Base-by-base conservation (phyloP, 1,284 basidiomycete species). In the Marasmius sp. region DNA sequence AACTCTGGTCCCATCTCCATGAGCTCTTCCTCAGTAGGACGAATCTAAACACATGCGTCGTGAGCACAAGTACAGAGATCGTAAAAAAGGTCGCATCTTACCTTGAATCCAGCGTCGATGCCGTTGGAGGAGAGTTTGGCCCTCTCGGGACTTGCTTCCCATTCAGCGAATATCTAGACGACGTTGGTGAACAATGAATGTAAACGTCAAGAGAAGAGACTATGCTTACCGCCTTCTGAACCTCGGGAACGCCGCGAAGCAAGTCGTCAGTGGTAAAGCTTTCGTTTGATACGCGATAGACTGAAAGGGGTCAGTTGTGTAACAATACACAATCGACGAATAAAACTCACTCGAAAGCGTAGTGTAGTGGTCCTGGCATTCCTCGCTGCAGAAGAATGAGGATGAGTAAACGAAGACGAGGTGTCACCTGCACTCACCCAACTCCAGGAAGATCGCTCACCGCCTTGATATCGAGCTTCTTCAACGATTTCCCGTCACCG, bases 1-100 rank as follows among this genome's bases (percentile, higher is more conserved):
- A 89, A 89, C 65, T 88, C 88, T 18, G 87, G 86, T 18, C 87
- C 87, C 87, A 90, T 89, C 73, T 87, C 85, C 69, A 87, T 87
- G 58, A 89, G 75, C 69, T 91, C 88, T 62, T 80, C 83, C 66
- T 83, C 83, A 0, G 83, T 86, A 0, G 88, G 88, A 37, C 88
- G 86, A 65, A 89, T 86, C 84, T 85, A 64, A 0, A 14, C 0
- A 6, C 22, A 20, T 10, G 53, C 4, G 10, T 37, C 18, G 48
- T 6, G 11, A n/a, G 14, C 10, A 27, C 34, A 33, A 20, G 41
- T 27, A 36, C n/a, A n/a, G n/a, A n/a, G n/a, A 61, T 59, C n/a
- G 37, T 56, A 7, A 62, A 59, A 41, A 61, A 34, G 7, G 38
- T 39, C 34, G 12, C 52, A 14, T 58, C 57, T 51, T 53, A 80